Evolutionary conservation across 345 rosid genomes (phyloP), one percentile per base, ranked within the genome.

Genomic region (Boechera stricta): DNA sequence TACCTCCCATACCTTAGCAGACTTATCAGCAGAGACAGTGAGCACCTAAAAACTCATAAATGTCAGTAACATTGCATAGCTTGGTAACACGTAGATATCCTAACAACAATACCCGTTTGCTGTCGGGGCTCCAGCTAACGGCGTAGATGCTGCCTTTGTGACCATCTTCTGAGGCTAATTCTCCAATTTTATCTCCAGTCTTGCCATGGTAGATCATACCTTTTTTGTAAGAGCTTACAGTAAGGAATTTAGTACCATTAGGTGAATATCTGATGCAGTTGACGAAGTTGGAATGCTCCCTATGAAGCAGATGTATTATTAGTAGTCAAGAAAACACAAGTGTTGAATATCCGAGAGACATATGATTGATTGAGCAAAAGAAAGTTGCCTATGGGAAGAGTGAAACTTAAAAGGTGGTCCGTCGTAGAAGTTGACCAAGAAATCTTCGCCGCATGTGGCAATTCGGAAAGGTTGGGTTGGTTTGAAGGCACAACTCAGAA

Each of bases 321-420:
- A 66, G 60, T 29, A 76, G 64, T 48, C 59, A 55, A 44, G 47
- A 29, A 65, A 53, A 57, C 39, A 62, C 21, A 36, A 58, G 7
- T n/a, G 63, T 15, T 4, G 16, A 45, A 13, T 45, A 45, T 47
- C 8, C 1, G 2, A 13, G 6, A 21, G 21, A 21, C 21, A 21
- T 21, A 21, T 21, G 21, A 21, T 21, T 21, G 21, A 15, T 5
- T 38, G 38, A 26, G 16, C 33, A 21, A 39, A 58, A 48, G 64
- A 7, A 36, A 58, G 15, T 21, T 76, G 86, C 99, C 98, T 89
- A 87, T 82, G 84, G 75, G 99, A 95, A 61, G 84, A 82, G 78
- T 91, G 94, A 88, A 95, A 95, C 85, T 90, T 95, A 72, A 95
- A 92, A 7, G 99, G 99, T 1, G 99, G 99, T 10, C 98, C 98